Base-by-base conservation (phyloP, 306 rosid genomes). In the Quercus rubra region DNA sequence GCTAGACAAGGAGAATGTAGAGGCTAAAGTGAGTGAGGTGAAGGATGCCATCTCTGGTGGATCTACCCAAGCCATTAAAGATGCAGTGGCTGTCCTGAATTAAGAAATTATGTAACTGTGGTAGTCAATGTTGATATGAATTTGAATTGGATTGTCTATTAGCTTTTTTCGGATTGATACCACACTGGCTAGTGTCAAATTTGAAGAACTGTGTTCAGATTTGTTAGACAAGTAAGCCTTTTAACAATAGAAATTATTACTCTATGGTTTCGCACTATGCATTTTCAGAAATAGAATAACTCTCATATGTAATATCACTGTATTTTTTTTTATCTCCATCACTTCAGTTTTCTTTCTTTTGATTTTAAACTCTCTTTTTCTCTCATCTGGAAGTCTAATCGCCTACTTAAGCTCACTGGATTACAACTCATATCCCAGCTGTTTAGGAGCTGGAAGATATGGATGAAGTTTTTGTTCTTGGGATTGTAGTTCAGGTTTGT, bases 391-490 rank as follows among this genome's bases (percentile, higher is more conserved):
- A 8, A 27, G 52, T 46, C 71, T 62, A 12, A 13, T 21, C n/a
- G 71, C 31, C 20, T 38, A 5, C 56, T 78, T 59, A 61, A 30
- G 46, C 31, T 30, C 23, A 31, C 21, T 17, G 46, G 46, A n/a
- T 64, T 64, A 64, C 35, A 31, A 31, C 51, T 41, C 12, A 35
- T 35, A 35, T 33, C 35, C 35, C 6, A 33, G 1, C 6, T 33
- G 6, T 33, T 33, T 33, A 33, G 35, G 1, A 33, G 6, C 35
- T 4, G 8, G 41, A 35, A 35, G 8, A 94, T 79, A 97, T 96
- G 25, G 97, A 94, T 85, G 98, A 94, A 89, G 98, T 92, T 85
- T 96, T 94, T 73, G 96, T 96, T 27, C 86, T 94, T 57, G 96
- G 98, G 15, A 96, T 96, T 84, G 96, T 96, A 41, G 97, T 94